Evolutionary conservation across 2,329 filamentous ascomycete species (phyloP), one percentile per base, ranked within the genome.

Genomic region (Nemania diffusa): DNA sequence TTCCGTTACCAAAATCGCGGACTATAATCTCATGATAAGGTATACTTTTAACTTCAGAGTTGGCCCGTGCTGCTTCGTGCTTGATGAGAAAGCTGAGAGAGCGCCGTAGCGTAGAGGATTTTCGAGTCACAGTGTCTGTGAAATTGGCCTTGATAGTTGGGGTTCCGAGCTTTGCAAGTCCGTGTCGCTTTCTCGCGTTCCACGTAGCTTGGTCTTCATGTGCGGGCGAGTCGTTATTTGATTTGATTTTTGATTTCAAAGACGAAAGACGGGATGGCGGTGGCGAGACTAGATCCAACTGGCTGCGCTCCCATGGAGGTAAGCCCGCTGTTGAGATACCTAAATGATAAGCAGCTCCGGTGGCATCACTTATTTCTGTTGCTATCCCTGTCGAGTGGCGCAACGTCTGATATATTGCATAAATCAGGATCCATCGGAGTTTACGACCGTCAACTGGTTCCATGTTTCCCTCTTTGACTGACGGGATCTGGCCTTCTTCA

Each of bases 351-450:
- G 83, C 80, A 1, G 88, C 83, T 15, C 81, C 82, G 0, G 84
- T 81, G 0, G 82, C 80, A 62, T 91, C 86, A 17, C 83, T 82
- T 29, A 92, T 88, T 72, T 92, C 88, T 5, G 81, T 75, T 0
- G 92, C 90, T 0, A 86, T 82, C 37, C 85, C 81, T 0, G 88
- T 90, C 42, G 89, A 88, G 60, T 87, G 87, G 9, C 86, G 84
- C 1, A 96, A 83, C n/a, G 89, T 90, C 76, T 96, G 92, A 64
- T 93, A 85, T 3, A 88, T 85, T 20, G 88, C 85, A 73, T 95
- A 95, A 6, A 95, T 85, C 40, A 94, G 76, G 32, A 94, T 87
- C 92, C 92, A 96, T 44, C 92, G 85, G 17, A 94, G 86, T 77
- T 93, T 94, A 46, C 92, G 88, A 1, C 88, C 91, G 69, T 95